phyloP scores from a whole-genome alignment of 257 asterid species.

The Oldenlandia corymbosa region DNA sequence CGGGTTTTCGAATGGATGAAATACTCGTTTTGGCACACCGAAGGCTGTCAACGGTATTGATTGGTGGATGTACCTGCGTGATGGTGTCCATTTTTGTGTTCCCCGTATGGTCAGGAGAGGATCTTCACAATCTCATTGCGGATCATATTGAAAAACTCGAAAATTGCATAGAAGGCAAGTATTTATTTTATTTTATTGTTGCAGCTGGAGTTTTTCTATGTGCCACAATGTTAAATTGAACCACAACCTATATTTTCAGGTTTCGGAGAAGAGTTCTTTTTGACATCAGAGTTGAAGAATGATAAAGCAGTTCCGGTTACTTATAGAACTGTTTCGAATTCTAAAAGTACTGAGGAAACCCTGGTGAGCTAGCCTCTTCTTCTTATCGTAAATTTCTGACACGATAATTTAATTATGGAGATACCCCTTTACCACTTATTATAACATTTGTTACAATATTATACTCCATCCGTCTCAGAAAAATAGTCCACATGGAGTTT shows the following conservation, averaged over 20 bases:
- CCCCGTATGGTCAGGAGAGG: conserved; percentile 85
- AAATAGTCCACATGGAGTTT: too few relatives aligned
- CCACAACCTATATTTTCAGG: conserved; percentile 32
- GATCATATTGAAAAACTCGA: conserved; percentile 49
- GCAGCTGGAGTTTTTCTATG: neutral
- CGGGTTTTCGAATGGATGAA: conserved; percentile 51
- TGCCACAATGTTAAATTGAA: too few relatives aligned
- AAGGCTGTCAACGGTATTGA: conserved; percentile 49
- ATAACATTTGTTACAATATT: too few relatives aligned
- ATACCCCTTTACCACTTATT: too few relatives aligned
- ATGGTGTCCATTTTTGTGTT: conserved; percentile 44
- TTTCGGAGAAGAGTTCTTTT: conserved; percentile 42
- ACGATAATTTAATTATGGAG: too few relatives aligned
- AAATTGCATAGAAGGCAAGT: conserved; percentile 56
- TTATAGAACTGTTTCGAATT: conserved; percentile 48
- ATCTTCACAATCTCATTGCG: conserved; percentile 62
- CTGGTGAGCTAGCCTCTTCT: too few relatives aligned
- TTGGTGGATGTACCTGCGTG: conserved; percentile 59
- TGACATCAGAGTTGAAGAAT: conserved; percentile 10
- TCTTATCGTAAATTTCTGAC: too few relatives aligned
- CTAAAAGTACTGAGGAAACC: conserved; percentile 54
- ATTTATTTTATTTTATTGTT: too few relatives aligned
- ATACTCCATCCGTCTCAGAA: too few relatives aligned
- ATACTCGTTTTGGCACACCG: conserved; percentile 45
- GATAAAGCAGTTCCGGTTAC: conserved; percentile 22